Base-by-base conservation (phyloP, 2,329 filamentous ascomycete genomes). In the Colletotrichum sp. region DNA sequence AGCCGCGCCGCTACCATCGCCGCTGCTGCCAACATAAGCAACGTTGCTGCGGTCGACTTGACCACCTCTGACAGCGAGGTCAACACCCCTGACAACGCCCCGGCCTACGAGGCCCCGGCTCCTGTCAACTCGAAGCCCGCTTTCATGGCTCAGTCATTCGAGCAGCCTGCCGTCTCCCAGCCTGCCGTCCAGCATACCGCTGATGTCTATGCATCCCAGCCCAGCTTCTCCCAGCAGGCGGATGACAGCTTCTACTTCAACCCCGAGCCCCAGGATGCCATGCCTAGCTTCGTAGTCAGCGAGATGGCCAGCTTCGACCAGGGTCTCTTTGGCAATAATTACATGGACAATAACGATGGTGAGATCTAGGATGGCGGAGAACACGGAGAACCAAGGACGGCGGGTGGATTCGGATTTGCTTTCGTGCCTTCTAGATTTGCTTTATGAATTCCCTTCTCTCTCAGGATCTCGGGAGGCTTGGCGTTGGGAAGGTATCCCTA, bases 331-430 rank as follows among this genome's bases (percentile, higher is more conserved):
- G 55, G 32, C 34, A 55, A 58, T 32, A 77, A 77, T 30, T 82
- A 82, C 18, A 77, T 78, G 52, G 79, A 81, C 25, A 78, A 79
- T 6, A 84, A 86, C 16, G 86, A 84, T 32, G 66, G 66, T 15
- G 86, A 87, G 78, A 81, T 84, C 71, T 87, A 75, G 80, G 66
- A 13, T 18, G 25, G 8, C 28, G 9, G 9, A 18, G 2, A 2
- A n/a, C 5, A n/a, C 25, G 52, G 28, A 8, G n/a, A 61, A 22
- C 16, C 12, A 27, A 22, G 36, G 22, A 70, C 8, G 25, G 13
- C n/a, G 56, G 25, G 25, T 25, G 8, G n/a, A 32, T 58, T 34
- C 15, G 10, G 62, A 61, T 56, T 55, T 58, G 30, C 32, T 36
- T 66, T 52, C n/a, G 10, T 13, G 43, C n/a, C 43, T 52, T 52